These are phyloP conservation scores for Venturia pyrina DNA, from an alignment of 2,329 filamentous ascomycete species.

Conservation along the genomic window DNA sequence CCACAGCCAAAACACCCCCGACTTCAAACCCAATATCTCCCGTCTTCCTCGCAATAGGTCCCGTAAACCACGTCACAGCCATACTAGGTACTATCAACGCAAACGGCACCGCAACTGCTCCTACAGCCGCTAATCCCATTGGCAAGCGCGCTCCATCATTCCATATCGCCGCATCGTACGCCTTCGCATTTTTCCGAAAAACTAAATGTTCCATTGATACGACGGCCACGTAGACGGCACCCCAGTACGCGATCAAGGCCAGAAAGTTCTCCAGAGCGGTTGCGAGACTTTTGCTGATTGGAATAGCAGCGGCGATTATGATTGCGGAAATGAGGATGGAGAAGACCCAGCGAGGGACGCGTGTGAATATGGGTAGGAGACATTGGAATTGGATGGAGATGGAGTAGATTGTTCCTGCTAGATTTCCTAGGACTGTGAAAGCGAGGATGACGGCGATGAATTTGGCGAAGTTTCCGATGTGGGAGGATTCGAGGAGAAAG, in stretches of 20 bases:
- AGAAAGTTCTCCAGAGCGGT: constrained; percentile 20
- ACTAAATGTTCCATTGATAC: constrained; percentile 21
- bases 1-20: background rate
- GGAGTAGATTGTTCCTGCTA: constrained; percentile 50
- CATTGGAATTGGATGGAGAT: constrained; percentile 57
- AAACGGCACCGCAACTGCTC: constrained; percentile 24
- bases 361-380: constrained; percentile 45
- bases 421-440: constrained; percentile 49
- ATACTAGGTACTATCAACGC: constrained; percentile 25
- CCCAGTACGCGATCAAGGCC: constrained; percentile 22
- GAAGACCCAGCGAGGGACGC: constrained; percentile 41
- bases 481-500: constrained; percentile 40
- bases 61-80: constrained; percentile 26
- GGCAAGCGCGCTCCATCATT: constrained; percentile 20
- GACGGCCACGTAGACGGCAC: constrained; percentile 20
- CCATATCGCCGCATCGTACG: constrained; percentile 24
- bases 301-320: constrained; percentile 49
- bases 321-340: constrained; percentile 3
- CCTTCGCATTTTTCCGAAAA: constrained; percentile 22
- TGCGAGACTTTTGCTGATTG: constrained; percentile 47
- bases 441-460: constrained; percentile 51
- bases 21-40: constrained; percentile 1
- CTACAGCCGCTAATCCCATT: constrained; percentile 26
- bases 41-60: constrained; percentile 14
- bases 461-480: constrained; percentile 46